phyloP scores from a whole-genome alignment of 2,329 filamentous ascomycete genomes.

The Verticillium nubilum region DNA sequence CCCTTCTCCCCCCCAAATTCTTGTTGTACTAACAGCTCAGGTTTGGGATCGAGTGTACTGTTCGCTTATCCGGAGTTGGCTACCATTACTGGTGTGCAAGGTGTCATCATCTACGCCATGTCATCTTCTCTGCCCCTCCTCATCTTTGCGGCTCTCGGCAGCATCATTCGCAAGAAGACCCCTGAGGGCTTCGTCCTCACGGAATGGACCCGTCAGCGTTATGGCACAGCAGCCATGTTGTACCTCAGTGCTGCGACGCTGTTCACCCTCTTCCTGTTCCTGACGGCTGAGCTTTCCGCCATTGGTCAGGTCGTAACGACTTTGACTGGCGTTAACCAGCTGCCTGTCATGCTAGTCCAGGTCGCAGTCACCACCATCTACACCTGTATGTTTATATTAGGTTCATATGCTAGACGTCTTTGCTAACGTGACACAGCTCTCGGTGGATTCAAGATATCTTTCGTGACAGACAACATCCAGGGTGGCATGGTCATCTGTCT shows the following conservation, averaged over 20 bases:
- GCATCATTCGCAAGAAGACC: slow-evolving; percentile 72
- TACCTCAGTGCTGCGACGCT: slow-evolving; percentile 75
- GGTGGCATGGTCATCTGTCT: slow-evolving; percentile 71
- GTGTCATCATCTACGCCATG: slow-evolving; percentile 70
- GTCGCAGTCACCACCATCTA: slow-evolving; percentile 76
- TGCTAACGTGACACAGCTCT: slow-evolving; percentile 46
- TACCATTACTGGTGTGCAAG: slow-evolving; percentile 73
- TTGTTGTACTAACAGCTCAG: slow-evolving; percentile 48
- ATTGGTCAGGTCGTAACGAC: slow-evolving; percentile 72
- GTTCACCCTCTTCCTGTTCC: slow-evolving; percentile 79
- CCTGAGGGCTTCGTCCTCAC: slow-evolving; percentile 81
- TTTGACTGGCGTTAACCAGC: slow-evolving; percentile 67
- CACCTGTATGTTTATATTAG: slow-evolving; percentile 52
- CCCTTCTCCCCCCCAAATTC: slow-evolving; percentile 17
- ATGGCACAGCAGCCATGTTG: slow-evolving; percentile 62
- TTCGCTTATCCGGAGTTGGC: slow-evolving; percentile 79
- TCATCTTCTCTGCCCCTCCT: slow-evolving; percentile 68
- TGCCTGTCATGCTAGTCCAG: slow-evolving; percentile 73
- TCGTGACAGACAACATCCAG: slow-evolving; percentile 78
- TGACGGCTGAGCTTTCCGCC: slow-evolving; percentile 78
- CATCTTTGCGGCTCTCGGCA: slow-evolving; percentile 68
- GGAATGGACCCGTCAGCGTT: slow-evolving; percentile 77
- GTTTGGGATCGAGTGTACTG: slow-evolving; percentile 76
- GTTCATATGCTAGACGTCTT: background rate
- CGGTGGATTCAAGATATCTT: slow-evolving; percentile 78